phyloP scores from a whole-genome alignment of 108 stramenopile species.

The Cyclotella distinguenda region DNA sequence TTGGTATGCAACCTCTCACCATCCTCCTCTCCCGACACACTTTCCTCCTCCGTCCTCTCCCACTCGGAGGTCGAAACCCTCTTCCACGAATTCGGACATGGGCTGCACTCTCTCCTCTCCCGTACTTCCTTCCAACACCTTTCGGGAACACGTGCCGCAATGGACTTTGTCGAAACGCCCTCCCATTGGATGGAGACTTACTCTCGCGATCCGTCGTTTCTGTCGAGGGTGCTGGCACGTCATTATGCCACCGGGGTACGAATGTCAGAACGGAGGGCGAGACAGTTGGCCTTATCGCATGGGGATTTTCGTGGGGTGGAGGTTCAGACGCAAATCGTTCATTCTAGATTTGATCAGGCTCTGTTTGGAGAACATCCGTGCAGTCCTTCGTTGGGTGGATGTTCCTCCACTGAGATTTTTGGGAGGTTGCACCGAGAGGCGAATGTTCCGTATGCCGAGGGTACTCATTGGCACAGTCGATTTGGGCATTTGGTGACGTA shows the following conservation, averaged over 20 bases:
- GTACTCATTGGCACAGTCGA: constrained; percentile 83
- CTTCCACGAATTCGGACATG: constrained; percentile 98
- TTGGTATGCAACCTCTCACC: constrained; percentile 88
- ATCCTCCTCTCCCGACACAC: constrained; percentile 14
- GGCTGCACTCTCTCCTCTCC: constrained; percentile 91
- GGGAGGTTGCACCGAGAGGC: constrained; percentile 53
- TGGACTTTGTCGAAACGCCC: constrained; percentile 93
- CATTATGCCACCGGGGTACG: constrained; percentile 57
- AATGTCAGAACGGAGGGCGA: constrained; percentile 57
- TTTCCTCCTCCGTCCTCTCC: constrained; percentile 51
- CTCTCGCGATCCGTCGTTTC: constrained; percentile 69
- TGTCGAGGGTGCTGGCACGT: constrained; percentile 51
- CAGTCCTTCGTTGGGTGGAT: constrained; percentile 39
- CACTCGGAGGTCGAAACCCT: constrained; percentile 95
- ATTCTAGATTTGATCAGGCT: constrained; percentile 79
- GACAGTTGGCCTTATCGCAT: constrained; percentile 57
- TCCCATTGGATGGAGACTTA: constrained; percentile 82
- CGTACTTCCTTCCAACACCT: constrained; percentile 95
- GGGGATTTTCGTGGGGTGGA: constrained; percentile 69
- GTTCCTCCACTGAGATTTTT: constrained; percentile 63
- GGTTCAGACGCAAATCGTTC: constrained; percentile 77
- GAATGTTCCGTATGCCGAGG: constrained; percentile 60
- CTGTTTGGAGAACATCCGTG: constrained; percentile 64
- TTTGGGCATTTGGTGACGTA: constrained; percentile 89
- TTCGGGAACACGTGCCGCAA: constrained; percentile 89